Conservation (phyloP, 768 basidiomycete genomes). For the Serendipita vermifera region DNA sequence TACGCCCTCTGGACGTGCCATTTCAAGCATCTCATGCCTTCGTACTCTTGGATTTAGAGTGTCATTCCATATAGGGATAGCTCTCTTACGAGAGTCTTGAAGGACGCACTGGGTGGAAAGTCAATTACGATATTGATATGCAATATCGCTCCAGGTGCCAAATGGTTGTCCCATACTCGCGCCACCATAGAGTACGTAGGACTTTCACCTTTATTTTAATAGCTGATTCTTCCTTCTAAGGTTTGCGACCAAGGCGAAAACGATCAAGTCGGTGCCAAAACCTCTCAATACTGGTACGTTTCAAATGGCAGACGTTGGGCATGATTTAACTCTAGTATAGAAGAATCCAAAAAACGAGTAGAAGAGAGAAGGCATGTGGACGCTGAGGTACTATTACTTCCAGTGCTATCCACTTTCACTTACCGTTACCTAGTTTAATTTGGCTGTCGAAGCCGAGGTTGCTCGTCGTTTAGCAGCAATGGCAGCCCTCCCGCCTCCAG, state of each 20-base stretch:
- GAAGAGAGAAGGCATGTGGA: neutral
- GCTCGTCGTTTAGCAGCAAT: neutral
- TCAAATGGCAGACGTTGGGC: neutral
- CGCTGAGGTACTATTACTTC: neutral
- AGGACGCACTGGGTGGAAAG: constrained; percentile 78
- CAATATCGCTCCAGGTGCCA: constrained; percentile 71
- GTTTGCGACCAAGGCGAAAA: neutral
- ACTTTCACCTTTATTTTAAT: neutral
- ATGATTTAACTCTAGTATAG: neutral
- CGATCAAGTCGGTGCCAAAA: neutral
- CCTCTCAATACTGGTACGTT: neutral
- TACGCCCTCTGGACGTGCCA: neutral
- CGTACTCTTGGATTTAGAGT: constrained; percentile 35
- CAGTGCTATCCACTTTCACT: neutral
- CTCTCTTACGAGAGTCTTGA: constrained; percentile 75
- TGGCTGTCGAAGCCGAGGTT: neutral
- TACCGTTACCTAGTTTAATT: neutral
- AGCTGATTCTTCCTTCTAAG: neutral
- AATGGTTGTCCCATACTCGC: constrained; percentile 74
- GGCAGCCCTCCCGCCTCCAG: no score
- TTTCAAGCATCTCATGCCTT: neutral
- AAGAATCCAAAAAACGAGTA: neutral
- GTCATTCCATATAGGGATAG: constrained; percentile 85
- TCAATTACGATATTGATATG: constrained; percentile 73
- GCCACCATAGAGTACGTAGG: constrained; percentile 73